phyloP scores from a whole-genome alignment of 176 grass and related monocot species.

The Oryza longistaminata region DNA sequence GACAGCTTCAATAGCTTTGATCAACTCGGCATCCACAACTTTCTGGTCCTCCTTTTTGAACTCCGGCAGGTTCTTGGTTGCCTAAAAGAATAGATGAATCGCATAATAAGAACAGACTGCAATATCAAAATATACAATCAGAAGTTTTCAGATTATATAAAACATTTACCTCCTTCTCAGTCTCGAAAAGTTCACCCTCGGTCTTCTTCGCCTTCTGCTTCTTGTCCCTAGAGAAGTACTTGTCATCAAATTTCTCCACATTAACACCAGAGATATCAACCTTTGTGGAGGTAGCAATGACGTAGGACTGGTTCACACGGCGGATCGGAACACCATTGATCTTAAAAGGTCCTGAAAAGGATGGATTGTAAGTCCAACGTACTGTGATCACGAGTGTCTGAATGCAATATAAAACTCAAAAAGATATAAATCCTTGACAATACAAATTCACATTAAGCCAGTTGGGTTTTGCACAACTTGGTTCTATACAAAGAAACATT shows the following conservation, averaged over 20 bases:
- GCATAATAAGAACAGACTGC: neutral
- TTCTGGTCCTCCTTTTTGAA: slow-evolving; percentile 93
- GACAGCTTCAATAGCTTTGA: slow-evolving; percentile 75
- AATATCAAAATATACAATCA: neutral
- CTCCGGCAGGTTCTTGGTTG: slow-evolving; percentile 54
- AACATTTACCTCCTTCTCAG: slow-evolving; percentile 67
- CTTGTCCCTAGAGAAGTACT: slow-evolving; percentile 83
- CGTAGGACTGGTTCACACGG: slow-evolving; percentile 77
- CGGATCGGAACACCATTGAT: slow-evolving; percentile 88
- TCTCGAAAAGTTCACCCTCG: slow-evolving; percentile 84
- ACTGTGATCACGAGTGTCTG: neutral
- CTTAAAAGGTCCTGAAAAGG: slow-evolving; percentile 83
- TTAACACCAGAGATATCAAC: slow-evolving; percentile 76
- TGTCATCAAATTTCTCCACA: slow-evolving; percentile 73
- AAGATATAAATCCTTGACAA: neutral
- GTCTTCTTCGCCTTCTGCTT: slow-evolving; percentile 78
- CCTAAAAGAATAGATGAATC: slow-evolving; percentile 37
- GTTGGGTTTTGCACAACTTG: neutral
- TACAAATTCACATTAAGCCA: neutral
- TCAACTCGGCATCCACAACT: slow-evolving; percentile 52
- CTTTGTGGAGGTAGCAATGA: slow-evolving; percentile 86
- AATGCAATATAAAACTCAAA: neutral
- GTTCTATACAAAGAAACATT: neutral
- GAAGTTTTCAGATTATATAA: neutral
- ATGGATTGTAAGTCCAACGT: neutral